phyloP scores from a whole-genome alignment of 208 protist genomes.

The Phytomonas sp. region DNA sequence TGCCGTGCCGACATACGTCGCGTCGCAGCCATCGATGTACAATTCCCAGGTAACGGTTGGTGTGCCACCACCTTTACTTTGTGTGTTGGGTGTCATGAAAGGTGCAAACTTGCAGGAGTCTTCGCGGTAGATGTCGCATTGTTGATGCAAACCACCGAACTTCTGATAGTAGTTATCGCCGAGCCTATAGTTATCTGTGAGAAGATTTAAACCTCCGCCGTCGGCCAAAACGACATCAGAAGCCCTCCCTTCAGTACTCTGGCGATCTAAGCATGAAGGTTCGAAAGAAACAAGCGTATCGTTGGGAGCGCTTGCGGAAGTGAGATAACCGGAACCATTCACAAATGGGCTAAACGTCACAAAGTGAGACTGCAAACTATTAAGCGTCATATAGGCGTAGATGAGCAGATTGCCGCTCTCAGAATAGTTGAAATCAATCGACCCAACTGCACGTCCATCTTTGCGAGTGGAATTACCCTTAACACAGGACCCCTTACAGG shows the following conservation, averaged over 20 bases:
- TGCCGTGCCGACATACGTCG: constrained; percentile 71
- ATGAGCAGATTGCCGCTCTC: constrained; percentile 46
- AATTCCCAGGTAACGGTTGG: constrained; percentile 60
- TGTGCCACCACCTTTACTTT: not conserved
- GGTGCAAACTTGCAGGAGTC: constrained; percentile 81
- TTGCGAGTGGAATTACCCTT: constrained; percentile 28
- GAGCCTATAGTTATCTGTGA: constrained; percentile 40
- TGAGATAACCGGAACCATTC: constrained; percentile 18
- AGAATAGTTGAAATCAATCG: constrained; percentile 56
- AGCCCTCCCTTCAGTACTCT: constrained; percentile 42
- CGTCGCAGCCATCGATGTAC: constrained; percentile 79
- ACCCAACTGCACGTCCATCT: constrained; percentile 38
- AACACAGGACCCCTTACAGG: constrained; percentile 71
- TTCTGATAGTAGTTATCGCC: constrained; percentile 87
- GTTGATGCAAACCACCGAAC: constrained; percentile 78
- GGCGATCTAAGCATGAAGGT: constrained; percentile 51
- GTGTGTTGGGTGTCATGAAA: constrained; percentile 45
- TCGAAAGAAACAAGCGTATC: constrained; percentile 69
- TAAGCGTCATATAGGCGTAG: constrained; percentile 59
- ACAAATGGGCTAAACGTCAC: constrained; percentile 77
- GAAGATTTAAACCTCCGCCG: constrained; percentile 44
- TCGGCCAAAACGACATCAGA: constrained; percentile 19
- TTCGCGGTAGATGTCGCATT: constrained; percentile 69
- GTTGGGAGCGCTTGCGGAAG: constrained; percentile 21
- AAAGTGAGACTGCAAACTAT: constrained; percentile 76